Evolutionary conservation across 2,329 filamentous ascomycete species (phyloP), one percentile per base, ranked within the genome.

Genomic region (Diaporthe aspalathi): DNA sequence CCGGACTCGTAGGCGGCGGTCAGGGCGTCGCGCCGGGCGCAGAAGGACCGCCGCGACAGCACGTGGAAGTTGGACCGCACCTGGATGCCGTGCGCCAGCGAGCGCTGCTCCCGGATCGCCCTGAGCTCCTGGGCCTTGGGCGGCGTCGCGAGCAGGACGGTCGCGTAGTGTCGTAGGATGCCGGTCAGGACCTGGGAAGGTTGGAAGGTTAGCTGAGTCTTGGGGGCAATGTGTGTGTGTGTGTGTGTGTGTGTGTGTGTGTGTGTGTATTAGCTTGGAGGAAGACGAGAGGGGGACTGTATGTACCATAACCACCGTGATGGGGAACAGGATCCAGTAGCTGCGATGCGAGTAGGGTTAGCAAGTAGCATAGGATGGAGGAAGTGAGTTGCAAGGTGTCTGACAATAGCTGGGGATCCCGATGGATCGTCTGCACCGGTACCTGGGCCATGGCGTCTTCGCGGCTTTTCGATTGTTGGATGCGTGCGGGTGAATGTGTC

Each of bases 311-410:
- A 99, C 96, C 77, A 97, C 88, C 57, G 95, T 97, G 82, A 99
- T 99, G 74, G 96, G 96, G 74, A 98, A 92, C 73, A 99, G 88
- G 83, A 99, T 99, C 96, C 96, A 99, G 88, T 98, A 98, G 85
- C 96, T 99, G 78, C 68, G 35, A 72, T 9, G 24, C 65, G 50
- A 4, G n/a, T n/a, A n/a, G n/a, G 54, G 67, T 76, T 49, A 76
- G 74, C 72, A 74, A 53, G 7, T n/a, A 45, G 29, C n/a, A 65
- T 20, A 29, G 35, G 11, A 38, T 38, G 35, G 35, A 38, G 35
- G 9, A 38, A 11, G 6, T 38, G 2, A 7, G 32, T 38, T 38
- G 49, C 27, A 17, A 45, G 32, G 70, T 76, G 67, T 83, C 93
- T 80, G 86, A 98, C 96, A 99, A 97, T 75, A 99, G 88, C 84